Conservation (phyloP, 2,329 filamentous ascomycete species). For the Xylariaceae sp. region DNA sequence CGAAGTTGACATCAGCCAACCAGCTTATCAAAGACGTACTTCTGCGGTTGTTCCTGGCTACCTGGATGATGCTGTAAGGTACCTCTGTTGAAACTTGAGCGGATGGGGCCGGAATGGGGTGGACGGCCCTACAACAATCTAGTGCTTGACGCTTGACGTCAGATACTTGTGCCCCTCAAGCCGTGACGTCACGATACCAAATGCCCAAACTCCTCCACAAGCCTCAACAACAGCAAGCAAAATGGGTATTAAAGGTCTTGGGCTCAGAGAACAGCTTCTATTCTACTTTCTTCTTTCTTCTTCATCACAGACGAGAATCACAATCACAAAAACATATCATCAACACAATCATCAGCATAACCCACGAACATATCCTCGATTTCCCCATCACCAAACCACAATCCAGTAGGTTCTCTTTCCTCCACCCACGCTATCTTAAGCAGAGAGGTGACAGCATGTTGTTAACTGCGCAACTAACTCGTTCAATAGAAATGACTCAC, state of each 20-base stretch:
- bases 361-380: background rate
- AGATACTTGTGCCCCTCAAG: conserved; percentile 14
- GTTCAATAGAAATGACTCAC: conserved; percentile 21
- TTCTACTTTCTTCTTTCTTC: no score
- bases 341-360: background rate
- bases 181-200: conserved; percentile 23
- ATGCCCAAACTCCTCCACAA: conserved; percentile 11
- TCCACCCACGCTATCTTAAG: background rate
- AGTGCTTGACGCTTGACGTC: no score
- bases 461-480: background rate
- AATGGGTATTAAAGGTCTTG: conserved; percentile 20
- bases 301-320: background rate
- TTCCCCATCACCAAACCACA: conserved; percentile 1
- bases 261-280: background rate
- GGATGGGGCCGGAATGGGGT: no score
- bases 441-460: background rate
- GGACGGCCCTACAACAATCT: no score
- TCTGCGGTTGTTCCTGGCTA: no score
- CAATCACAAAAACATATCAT: background rate
- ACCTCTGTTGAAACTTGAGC: no score
- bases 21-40: no score
- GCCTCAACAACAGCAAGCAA: background rate
- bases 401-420: background rate
- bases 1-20: no score
- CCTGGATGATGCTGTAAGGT: no score